Evolutionary conservation across 257 asterid species (phyloP).

Genomic region (Leptodermis oblonga): DNA sequence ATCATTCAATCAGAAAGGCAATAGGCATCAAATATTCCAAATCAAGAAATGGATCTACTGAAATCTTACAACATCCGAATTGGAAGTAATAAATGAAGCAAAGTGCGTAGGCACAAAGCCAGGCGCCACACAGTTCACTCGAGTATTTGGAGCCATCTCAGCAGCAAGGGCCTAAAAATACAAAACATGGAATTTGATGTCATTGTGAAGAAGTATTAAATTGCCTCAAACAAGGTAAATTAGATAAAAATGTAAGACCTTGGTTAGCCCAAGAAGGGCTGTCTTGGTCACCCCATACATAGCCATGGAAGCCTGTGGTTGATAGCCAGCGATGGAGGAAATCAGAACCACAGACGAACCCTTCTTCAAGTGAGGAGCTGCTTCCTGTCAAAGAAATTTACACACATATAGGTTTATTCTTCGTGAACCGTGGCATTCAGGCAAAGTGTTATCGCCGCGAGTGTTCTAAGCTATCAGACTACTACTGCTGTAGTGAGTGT

Average conservation of each 20-base stretch:
- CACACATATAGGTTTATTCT: background rate
- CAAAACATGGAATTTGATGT: background rate
- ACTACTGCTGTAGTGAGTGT: background rate
- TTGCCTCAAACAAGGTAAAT: background rate
- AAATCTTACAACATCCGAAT: constrained; percentile 45
- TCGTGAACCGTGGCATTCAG: background rate
- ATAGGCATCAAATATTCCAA: background rate
- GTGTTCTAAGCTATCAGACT: background rate
- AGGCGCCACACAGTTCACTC: constrained; percentile 92
- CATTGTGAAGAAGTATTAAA: background rate
- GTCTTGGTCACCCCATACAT: constrained; percentile 96
- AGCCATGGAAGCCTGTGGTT: constrained; percentile 53
- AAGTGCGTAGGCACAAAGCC: constrained; percentile 92
- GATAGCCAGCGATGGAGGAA: constrained; percentile 61
- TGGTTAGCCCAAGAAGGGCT: constrained; percentile 87
- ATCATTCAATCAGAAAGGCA: background rate
- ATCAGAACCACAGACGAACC: constrained; percentile 71
- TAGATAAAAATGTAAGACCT: constrained; percentile 36
- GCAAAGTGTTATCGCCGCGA: too few relatives aligned
- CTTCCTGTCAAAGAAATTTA: constrained; percentile 41
- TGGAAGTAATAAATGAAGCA: constrained; percentile 45
- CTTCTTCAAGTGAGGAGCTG: constrained; percentile 64
- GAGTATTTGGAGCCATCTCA: constrained; percentile 88
- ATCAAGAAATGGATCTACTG: background rate
- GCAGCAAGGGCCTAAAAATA: constrained; percentile 68